A percentile compares a stretch with the other conserved stretches of the same genome.
Evolutionary conservation across 2,329 filamentous ascomycete genomes (phyloP).

Genomic region (Trichoderma koningii): DNA sequence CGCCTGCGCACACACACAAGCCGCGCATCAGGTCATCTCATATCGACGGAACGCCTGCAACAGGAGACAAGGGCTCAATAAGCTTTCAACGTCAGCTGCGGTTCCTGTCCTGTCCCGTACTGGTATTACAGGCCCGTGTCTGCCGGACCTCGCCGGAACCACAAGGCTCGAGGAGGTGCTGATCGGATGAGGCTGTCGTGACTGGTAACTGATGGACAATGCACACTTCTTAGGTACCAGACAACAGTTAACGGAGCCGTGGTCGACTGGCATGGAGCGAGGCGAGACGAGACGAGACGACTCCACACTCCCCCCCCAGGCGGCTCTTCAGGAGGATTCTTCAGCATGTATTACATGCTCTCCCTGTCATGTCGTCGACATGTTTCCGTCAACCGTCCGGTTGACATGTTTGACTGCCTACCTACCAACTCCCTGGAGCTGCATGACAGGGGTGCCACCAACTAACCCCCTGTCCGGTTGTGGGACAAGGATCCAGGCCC

Average conservation of each 20-base stretch:
- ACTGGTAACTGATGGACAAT: background rate
- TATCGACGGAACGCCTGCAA: background rate
- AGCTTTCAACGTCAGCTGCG: background rate
- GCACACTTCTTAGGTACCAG: no score
- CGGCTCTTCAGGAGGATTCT: conserved; percentile 20
- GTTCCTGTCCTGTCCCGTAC: background rate
- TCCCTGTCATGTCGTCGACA: background rate
- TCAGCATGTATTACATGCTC: background rate
- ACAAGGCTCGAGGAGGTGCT: no score
- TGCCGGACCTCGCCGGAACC: background rate
- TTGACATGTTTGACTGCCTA: conserved; percentile 8
- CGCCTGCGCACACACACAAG: conserved; percentile 4
- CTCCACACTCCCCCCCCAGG: background rate
- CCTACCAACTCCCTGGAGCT: conserved; percentile 25
- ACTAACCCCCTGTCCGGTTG: background rate
- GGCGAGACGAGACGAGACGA: conserved; percentile 1
- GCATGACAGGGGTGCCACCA: conserved; percentile 11
- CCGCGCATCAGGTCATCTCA: conserved; percentile 18
- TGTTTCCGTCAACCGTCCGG: conserved; percentile 15
- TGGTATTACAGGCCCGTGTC: background rate
- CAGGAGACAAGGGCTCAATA: background rate
- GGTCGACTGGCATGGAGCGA: background rate
- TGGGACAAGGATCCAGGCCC: conserved; percentile 12
- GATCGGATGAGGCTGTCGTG: no score
- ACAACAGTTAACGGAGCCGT: no score